phyloP scores from a whole-genome alignment of 805 yeast genomes.

The Ogataea parapolymorpha region DNA sequence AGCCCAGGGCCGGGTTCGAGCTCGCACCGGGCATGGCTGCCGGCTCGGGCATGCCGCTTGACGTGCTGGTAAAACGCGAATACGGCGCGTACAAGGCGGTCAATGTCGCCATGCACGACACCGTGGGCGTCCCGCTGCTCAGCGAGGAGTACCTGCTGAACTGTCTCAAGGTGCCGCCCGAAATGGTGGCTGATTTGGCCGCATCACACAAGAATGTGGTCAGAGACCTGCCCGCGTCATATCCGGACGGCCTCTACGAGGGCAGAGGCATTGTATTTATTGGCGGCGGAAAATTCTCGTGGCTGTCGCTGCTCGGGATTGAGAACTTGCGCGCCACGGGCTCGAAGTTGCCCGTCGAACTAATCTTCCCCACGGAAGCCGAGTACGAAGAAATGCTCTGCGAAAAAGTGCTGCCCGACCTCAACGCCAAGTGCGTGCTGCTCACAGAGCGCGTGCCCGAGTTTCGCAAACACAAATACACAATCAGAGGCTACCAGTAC shows the following conservation, averaged over 20 bases:
- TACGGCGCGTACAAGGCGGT: conserved; percentile 29
- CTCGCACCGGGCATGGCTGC: conserved; percentile 1
- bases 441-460: conserved; percentile 49
- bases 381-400: conserved; percentile 47
- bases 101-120: conserved; percentile 32
- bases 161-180: conserved; percentile 45
- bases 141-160: conserved; percentile 50
- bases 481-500: conserved; percentile 46
- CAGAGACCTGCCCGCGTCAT: conserved; percentile 33
- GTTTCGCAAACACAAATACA: conserved; percentile 19
- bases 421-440: conserved; percentile 60
- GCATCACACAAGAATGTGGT: conserved; percentile 47
- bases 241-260: conserved; percentile 39
- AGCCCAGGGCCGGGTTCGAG: conserved; percentile 28
- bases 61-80: conserved; percentile 16
- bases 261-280: conserved; percentile 67
- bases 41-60: conserved; percentile 1
- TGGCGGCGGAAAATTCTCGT: conserved; percentile 73
- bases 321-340: conserved; percentile 45
- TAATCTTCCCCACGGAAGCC: conserved; percentile 43
- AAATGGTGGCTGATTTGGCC: conserved; percentile 43
- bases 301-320: conserved; percentile 56
- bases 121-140: conserved; percentile 35
- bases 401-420: conserved; percentile 37
- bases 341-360: conserved; percentile 46